Conservation (phyloP, 345 rosid genomes). For the Populus tremula region DNA sequence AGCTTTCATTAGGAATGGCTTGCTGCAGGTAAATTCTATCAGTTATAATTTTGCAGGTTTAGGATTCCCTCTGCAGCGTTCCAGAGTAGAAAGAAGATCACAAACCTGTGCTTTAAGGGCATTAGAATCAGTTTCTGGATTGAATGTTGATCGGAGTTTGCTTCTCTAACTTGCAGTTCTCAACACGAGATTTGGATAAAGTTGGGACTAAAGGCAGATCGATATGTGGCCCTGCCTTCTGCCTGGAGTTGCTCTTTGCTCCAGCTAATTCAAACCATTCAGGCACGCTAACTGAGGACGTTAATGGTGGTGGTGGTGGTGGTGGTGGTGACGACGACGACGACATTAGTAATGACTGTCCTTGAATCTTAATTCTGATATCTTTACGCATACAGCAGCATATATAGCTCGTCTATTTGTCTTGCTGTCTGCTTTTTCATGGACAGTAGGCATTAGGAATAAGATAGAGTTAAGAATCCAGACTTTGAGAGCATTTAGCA, state of each 20-base stretch:
- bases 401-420: not conserved
- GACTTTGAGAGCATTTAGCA: conserved; percentile 1
- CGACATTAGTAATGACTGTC: not conserved
- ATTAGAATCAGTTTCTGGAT: too few relatives aligned
- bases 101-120: too few relatives aligned
- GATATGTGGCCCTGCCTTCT: conserved; percentile 69
- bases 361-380: not conserved
- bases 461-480: conserved; percentile 17
- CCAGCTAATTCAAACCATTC: conserved; percentile 56
- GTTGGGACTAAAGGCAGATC: conserved; percentile 68
- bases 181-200: conserved; percentile 67
- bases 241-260: conserved; percentile 80
- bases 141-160: not conserved
- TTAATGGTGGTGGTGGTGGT: not conserved
- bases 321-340: not conserved
- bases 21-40: conserved; percentile 61
- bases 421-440: conserved; percentile 17
- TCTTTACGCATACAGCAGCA: too few relatives aligned
- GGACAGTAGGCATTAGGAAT: conserved; percentile 2
- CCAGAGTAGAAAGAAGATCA: too few relatives aligned
- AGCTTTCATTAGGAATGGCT: conserved; percentile 69
- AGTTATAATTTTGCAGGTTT: too few relatives aligned
- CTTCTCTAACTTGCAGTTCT: conserved; percentile 44
- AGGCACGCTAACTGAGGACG: conserved; percentile 2
- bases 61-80: too few relatives aligned